Evolutionary conservation across 75 land plant species (phyloP), one percentile per base, ranked within the genome.

Genomic region (Selaginella tamariscina): DNA sequence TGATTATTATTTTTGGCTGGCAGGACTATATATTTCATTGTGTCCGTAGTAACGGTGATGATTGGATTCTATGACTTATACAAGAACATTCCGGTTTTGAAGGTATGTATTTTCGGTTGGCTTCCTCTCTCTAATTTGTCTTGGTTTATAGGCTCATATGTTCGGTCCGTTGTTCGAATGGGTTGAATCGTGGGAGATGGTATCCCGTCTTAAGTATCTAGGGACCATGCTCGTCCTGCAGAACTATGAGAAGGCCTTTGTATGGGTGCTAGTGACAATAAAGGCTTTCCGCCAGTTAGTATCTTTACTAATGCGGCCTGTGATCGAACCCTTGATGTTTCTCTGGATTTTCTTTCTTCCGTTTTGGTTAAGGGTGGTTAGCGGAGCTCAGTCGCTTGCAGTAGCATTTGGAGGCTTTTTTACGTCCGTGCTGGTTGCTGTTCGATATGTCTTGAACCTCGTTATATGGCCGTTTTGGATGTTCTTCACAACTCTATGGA

Each of bases 61-160:
- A 93, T 93, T 57, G 98, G 91, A 31, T 93, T 89, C 65, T 93
- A 93, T 77, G 98, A 93, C 68, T 56, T 93, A 54, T 93, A 93
- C 79, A 93, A 93, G 72, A 93, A 93, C 77, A 86, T 93, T 18
- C 98, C 98, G 13, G 74, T 93, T 33, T 77, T 92, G 2, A 92
- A 89, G 72, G 89, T 85, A 39, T 82, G 95, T n/a, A n/a, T n/a
- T n/a, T n/a, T n/a, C n/a, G n/a, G n/a, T n/a, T n/a, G n/a, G n/a
- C n/a, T n/a, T n/a, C n/a, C n/a, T n/a, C n/a, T n/a, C n/a, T n/a
- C n/a, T n/a, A n/a, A n/a, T n/a, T n/a, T n/a, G n/a, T n/a, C n/a
- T n/a, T n/a, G n/a, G n/a, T n/a, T n/a, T n/a, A 5, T 85, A 83
- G 0, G 80, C 86, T 27, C 75, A 78, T 24, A 56, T 93, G 5